A percentile compares a stretch with the other conserved stretches of the same genome.
Evolutionary conservation across 345 rosid species (phyloP).

Genomic region (Lepidium aucheri): DNA sequence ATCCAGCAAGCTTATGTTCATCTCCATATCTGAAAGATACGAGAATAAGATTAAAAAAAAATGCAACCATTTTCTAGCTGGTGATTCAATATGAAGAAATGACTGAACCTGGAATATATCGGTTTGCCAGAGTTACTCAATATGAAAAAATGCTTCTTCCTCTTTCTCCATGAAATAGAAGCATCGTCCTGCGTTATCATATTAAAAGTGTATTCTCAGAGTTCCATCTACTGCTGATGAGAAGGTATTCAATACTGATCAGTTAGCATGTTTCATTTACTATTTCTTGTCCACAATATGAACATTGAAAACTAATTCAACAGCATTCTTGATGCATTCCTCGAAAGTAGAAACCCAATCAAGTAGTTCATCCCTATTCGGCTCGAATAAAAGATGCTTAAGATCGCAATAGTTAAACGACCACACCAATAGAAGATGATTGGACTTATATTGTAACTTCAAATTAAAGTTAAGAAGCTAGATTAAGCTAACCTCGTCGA

Average conservation of each 20-base stretch:
- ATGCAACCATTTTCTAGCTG: not conserved
- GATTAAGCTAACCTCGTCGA: conserved; percentile 52
- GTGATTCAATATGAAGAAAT: not conserved
- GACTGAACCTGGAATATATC: conserved; percentile 79
- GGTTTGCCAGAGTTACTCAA: conserved; percentile 99
- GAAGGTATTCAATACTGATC: not conserved
- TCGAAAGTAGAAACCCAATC: not conserved
- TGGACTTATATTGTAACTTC: not conserved
- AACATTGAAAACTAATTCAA: not conserved
- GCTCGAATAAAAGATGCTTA: not conserved
- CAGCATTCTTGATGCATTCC: not conserved
- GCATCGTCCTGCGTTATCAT: conserved; percentile 96
- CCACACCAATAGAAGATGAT: not conserved
- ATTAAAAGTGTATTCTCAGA: conserved; percentile 6
- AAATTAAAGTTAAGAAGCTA: not conserved
- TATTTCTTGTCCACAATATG: not conserved
- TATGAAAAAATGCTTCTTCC: conserved; percentile 96
- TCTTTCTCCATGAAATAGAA: conserved; percentile 92
- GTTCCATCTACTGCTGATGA: not conserved
- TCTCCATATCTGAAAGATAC: conserved; percentile 74
- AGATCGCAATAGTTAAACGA: not conserved
- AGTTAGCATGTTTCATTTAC: not conserved
- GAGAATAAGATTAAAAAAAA: not conserved
- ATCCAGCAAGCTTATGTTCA: conserved; percentile 97
- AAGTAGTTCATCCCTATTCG: not conserved